Base-by-base conservation (phyloP, 1,139 yeast genomes). In the Hanseniaspora gamundiae region DNA sequence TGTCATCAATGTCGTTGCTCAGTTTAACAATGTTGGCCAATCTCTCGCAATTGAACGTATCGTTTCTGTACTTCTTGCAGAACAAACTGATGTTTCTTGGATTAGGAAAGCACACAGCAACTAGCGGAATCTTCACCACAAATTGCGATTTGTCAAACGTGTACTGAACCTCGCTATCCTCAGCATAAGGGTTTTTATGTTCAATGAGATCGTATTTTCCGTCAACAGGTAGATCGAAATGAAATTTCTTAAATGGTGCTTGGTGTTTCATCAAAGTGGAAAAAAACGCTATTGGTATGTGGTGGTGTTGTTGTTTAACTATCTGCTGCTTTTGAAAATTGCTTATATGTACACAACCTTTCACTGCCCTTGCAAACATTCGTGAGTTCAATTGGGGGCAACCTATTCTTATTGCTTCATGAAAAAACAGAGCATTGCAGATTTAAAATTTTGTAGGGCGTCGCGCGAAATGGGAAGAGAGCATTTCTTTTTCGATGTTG, bases 71-170 rank as follows among this genome's bases (percentile, higher is more conserved):
- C 7, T 61, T 52, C 29, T 66, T 59, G 28, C 71, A 58, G 57
- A 77, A 77, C 6, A 57, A 57, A 9, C 83, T 80, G 21, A 81
- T 66, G 48, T 66, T 62, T 42, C 73, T 70, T 0, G 93, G 86
- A 46, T 86, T 78, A 2, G 80, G 76, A 54, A 88, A 77, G 43
- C 69, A 63, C 1, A 88, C 86, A 14, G 78, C 81, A 50, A 82
- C 73, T 20, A 86, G 65, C 1, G 77, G 73, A 5, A 82, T 65
- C 11, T 68, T 66, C 27, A 69, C 70, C 9, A 66, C 58, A 64
- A 87, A 88, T 52, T 76, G 74, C 0, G 72, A 61, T 39, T 81
- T 71, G 60, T 87, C 91, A 40, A 88, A 68, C 4, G 35, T 31
- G 21, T 31, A 31, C 10, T 7, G 4, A 9, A 16, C 20, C 7